Percentiles rank a stretch among this genome's conserved stretches.
Conservation (phyloP, 495 filamentous ascomycete species). For the Parachaetomium inaequale region DNA sequence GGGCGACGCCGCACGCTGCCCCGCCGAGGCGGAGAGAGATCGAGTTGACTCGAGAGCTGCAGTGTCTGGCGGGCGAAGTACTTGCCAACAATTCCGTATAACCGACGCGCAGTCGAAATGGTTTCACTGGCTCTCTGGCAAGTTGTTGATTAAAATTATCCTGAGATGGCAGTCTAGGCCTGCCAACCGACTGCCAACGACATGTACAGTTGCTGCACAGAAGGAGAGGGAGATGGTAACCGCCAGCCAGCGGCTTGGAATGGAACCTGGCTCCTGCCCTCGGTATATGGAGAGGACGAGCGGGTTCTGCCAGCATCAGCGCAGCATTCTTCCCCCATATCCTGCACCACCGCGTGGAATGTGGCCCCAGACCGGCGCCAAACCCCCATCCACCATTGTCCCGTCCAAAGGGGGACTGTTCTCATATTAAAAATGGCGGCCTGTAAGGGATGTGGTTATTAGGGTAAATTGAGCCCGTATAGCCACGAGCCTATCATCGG, state of each 20-base stretch:
- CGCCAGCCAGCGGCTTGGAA: neutral
- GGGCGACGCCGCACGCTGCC: slow-evolving; percentile 4
- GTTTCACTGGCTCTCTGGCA: neutral
- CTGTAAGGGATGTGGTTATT: slow-evolving; percentile 19
- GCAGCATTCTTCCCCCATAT: slow-evolving; percentile 1
- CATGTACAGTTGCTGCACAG: slow-evolving; percentile 2
- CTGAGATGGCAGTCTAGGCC: neutral
- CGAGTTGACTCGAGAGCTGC: neutral
- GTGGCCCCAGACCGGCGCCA: neutral
- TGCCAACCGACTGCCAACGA: neutral
- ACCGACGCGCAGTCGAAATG: neutral
- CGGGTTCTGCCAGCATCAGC: neutral
- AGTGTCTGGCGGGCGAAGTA: neutral
- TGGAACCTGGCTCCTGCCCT: neutral
- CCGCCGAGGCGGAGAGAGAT: neutral
- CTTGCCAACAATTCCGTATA: neutral
- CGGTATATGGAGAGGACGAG: neutral
- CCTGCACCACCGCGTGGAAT: slow-evolving; percentile 6
- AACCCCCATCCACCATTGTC: neutral
- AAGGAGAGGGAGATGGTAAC: neutral
- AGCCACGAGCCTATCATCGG: neutral
- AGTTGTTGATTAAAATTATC: neutral
- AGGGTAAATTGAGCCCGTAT: slow-evolving; percentile 24
- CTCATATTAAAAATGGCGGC: slow-evolving; percentile 23
- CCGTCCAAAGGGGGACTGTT: slow-evolving; percentile 13